These are phyloP conservation scores for Zasmidium cellare DNA, from an alignment of 2,329 filamentous ascomycete genomes.

Conservation along the genomic window DNA sequence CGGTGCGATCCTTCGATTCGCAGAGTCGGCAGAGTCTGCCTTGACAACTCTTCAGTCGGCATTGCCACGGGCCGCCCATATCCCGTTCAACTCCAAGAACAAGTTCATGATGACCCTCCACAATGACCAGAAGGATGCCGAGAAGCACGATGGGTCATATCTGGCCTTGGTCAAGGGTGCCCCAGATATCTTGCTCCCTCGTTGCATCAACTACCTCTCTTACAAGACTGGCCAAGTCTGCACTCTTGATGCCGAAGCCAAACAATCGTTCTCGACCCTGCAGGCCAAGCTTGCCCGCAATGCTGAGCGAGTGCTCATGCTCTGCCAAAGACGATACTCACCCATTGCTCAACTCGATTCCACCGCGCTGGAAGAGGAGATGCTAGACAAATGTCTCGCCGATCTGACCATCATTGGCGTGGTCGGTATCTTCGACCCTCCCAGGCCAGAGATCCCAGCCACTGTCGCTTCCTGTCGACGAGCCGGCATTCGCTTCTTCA, in stretches of 20 bases:
- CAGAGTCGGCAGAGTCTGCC: not conserved
- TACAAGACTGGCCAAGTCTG: not conserved
- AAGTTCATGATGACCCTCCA: not conserved
- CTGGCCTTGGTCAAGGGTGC: not conserved
- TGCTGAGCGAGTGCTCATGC: not conserved
- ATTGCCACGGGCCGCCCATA: not conserved
- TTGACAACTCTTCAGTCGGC: not conserved
- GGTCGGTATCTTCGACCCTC: slow-evolving; percentile 57
- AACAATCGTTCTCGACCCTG: not conserved
- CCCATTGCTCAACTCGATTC: not conserved
- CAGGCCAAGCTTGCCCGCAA: not conserved
- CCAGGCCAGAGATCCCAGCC: slow-evolving; percentile 37
- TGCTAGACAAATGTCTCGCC: not conserved
- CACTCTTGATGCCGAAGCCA: not conserved
- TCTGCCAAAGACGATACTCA: not conserved
- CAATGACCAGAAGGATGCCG: not conserved
- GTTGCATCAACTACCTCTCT: not conserved
- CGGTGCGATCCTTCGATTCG: not conserved
- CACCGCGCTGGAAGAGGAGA: not conserved
- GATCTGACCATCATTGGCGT: slow-evolving; percentile 32
- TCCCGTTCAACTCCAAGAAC: not conserved
- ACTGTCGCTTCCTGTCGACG: slow-evolving; percentile 47
- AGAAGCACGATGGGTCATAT: not conserved
- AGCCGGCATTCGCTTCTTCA: slow-evolving; percentile 50
- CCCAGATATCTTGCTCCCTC: not conserved